Evolutionary conservation across 495 filamentous ascomycete species (phyloP).

Genomic region (Xylaria curta): DNA sequence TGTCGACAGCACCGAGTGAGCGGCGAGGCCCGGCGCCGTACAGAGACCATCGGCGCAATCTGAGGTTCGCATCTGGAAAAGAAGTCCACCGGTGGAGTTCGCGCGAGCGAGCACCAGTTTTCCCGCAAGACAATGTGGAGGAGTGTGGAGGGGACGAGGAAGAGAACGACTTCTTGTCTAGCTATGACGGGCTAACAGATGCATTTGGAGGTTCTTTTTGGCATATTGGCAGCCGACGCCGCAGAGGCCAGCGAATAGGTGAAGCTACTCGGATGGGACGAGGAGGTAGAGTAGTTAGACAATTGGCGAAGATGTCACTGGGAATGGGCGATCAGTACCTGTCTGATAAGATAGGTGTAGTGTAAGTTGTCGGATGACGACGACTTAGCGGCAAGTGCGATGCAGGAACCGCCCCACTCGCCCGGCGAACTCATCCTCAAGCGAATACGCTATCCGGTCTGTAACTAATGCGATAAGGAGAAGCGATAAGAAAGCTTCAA

Average conservation of each 20-base stretch:
- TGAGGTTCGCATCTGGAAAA: constrained; percentile 35
- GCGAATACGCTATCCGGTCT: neutral
- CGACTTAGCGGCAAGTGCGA: constrained; percentile 9
- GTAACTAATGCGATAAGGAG: neutral
- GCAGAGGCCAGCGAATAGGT: neutral
- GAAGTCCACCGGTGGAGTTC: neutral
- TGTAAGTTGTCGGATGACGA: constrained; percentile 17
- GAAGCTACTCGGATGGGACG: constrained; percentile 1
- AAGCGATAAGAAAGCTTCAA: neutral
- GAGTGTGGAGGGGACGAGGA: neutral
- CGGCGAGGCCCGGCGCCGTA: constrained; percentile 36
- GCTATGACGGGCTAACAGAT: constrained; percentile 24
- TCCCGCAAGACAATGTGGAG: constrained; percentile 3
- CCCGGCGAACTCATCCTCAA: constrained; percentile 7
- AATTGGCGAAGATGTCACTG: neutral
- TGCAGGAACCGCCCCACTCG: constrained; percentile 19
- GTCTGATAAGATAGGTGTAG: neutral
- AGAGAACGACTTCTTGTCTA: constrained; percentile 1
- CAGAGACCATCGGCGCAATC: constrained; percentile 45
- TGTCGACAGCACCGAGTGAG: constrained; percentile 38
- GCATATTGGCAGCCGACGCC: constrained; percentile 26
- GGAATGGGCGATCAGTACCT: neutral
- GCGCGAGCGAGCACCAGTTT: constrained; percentile 2
- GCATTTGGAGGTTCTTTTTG: constrained; percentile 4
- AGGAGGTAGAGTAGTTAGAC: neutral